Evolutionary conservation across 768 basidiomycete genomes (phyloP).

Genomic region (Leccinum olivaceopallidum): DNA sequence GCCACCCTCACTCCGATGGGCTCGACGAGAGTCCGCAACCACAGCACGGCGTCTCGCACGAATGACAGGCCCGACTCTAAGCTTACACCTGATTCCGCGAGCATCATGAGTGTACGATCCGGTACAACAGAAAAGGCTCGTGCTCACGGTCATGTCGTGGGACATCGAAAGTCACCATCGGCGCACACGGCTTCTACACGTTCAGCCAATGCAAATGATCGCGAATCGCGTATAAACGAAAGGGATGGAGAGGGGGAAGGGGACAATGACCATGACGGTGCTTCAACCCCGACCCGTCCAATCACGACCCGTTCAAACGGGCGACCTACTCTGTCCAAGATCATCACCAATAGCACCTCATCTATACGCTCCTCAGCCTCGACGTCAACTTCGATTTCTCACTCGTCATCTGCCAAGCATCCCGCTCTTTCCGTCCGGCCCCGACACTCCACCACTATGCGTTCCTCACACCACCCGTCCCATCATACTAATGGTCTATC

Average conservation of each 20-base stretch:
- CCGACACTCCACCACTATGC: slow-evolving; percentile 26
- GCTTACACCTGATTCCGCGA: slow-evolving; percentile 52
- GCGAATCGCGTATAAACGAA: not conserved
- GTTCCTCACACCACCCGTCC: slow-evolving; percentile 24
- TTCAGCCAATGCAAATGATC: slow-evolving; percentile 1
- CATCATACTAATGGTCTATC: slow-evolving; percentile 27
- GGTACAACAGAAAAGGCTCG: slow-evolving; percentile 26
- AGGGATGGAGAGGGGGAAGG: slow-evolving; percentile 8
- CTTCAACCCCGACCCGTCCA: slow-evolving; percentile 19
- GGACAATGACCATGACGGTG: slow-evolving; percentile 14
- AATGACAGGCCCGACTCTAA: slow-evolving; percentile 70
- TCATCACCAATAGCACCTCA: slow-evolving; percentile 27
- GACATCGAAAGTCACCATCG: slow-evolving; percentile 28
- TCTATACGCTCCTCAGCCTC: slow-evolving; percentile 24
- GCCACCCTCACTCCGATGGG: slow-evolving; percentile 20
- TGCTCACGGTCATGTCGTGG: slow-evolving; percentile 14
- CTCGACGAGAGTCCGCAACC: slow-evolving; percentile 23
- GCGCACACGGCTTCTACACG: slow-evolving; percentile 11
- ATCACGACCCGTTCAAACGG: slow-evolving; percentile 17
- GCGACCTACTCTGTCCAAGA: slow-evolving; percentile 28
- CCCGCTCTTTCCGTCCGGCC: slow-evolving; percentile 16
- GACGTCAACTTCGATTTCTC: slow-evolving; percentile 10
- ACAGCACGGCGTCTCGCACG: slow-evolving; percentile 27
- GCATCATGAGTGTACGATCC: slow-evolving; percentile 27
- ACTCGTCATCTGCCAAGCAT: slow-evolving; percentile 19